Percentiles rank a stretch among this genome's conserved stretches.
Conservation (phyloP, 1,139 yeast species). For the Zhuliangozyma blackwelliae region DNA sequence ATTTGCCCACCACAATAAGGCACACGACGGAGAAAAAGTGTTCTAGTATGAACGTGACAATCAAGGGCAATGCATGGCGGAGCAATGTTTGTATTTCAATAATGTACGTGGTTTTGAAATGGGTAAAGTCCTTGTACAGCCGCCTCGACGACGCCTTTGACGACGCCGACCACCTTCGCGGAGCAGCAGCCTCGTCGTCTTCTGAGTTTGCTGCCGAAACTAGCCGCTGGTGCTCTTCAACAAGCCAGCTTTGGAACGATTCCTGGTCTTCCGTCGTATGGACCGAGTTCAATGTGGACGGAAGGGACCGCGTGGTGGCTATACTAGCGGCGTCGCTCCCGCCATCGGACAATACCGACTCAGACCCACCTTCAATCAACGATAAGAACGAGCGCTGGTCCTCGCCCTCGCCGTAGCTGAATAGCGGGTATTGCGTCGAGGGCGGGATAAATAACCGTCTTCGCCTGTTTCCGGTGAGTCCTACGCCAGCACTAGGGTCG, state of each 20-base stretch:
- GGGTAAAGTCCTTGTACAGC: conserved; percentile 25
- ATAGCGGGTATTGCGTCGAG: conserved; percentile 63
- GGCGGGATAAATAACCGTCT: conserved; percentile 62
- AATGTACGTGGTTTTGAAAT: conserved; percentile 40
- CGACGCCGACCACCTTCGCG: conserved; percentile 5
- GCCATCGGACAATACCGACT: conserved; percentile 37
- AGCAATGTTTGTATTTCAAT: conserved; percentile 47
- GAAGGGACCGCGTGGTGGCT: conserved; percentile 55
- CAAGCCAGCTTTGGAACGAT: conserved; percentile 53
- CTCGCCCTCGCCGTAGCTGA: conserved; percentile 55
- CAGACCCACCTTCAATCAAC: conserved; percentile 37
- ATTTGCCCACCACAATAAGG: conserved; percentile 67
- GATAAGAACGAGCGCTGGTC: conserved; percentile 66
- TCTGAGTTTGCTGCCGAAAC: conserved; percentile 36
- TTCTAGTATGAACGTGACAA: conserved; percentile 64
- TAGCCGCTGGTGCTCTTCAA: conserved; percentile 65
- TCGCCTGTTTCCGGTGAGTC: conserved; percentile 36
- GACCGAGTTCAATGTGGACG: conserved; percentile 54
- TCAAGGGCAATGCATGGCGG: conserved; percentile 59
- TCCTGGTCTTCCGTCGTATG: conserved; percentile 51
- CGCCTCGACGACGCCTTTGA: conserved; percentile 3
- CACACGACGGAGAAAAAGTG: conserved; percentile 70
- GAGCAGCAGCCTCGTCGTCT: conserved; percentile 11
- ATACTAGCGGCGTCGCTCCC: conserved; percentile 50
- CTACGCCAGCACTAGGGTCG: conserved; percentile 34